These are phyloP conservation scores for Craterostigma plantagineum DNA, from an alignment of 257 asterid genomes.

Conservation along the genomic window DNA sequence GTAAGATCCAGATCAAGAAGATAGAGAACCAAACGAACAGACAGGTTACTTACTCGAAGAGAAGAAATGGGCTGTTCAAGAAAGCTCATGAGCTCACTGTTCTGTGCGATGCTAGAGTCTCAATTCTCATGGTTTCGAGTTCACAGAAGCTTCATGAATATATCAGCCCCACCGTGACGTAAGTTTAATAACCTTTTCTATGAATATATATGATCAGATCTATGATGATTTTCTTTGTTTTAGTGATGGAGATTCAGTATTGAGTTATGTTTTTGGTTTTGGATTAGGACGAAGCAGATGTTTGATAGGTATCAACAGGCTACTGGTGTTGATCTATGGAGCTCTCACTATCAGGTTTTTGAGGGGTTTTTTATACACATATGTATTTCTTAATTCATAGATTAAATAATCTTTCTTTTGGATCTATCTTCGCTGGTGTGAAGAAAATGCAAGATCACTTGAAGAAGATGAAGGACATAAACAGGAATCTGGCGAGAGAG, in stretches of 20 bases:
- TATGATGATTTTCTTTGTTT: background rate
- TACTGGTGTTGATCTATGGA: conserved; percentile 70
- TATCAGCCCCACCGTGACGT: conserved; percentile 65
- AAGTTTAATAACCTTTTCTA: background rate
- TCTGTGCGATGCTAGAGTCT: conserved; percentile 84
- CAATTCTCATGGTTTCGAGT: conserved; percentile 68
- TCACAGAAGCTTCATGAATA: conserved; percentile 87
- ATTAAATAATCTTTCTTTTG: background rate
- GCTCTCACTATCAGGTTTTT: conserved; percentile 63
- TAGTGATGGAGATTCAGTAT: background rate
- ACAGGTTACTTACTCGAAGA: conserved; percentile 95
- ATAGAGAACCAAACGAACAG: conserved; percentile 94
- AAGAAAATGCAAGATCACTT: conserved; percentile 87
- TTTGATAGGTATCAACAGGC: conserved; percentile 68
- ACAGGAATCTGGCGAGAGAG: conserved; percentile 60
- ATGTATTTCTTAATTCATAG: background rate
- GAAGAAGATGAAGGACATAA: conserved; percentile 68
- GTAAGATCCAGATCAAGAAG: conserved; percentile 94
- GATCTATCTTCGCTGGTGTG: background rate
- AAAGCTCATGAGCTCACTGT: conserved; percentile 89
- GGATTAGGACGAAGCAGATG: conserved; percentile 52
- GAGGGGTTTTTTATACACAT: background rate
- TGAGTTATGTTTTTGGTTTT: background rate
- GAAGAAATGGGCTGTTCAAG: conserved; percentile 90
- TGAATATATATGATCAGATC: background rate